Base-by-base conservation (phyloP, 345 rosid genomes). In the Eucalyptus fibrosa region DNA sequence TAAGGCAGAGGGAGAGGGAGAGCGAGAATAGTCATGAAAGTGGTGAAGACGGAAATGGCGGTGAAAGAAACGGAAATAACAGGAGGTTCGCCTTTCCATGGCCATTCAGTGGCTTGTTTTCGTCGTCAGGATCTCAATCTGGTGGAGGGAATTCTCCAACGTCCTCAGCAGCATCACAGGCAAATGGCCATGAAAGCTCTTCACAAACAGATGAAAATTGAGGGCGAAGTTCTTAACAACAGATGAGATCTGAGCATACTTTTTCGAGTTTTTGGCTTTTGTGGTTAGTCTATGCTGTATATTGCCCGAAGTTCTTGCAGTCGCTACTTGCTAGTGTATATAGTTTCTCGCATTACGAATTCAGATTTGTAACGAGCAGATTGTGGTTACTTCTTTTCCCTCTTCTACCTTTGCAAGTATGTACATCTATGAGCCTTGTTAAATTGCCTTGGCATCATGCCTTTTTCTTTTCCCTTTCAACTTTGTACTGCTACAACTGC, bases 91-190 rank as follows among this genome's bases (percentile, higher is more conserved):
- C 96, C 12, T 50, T 96, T 86, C 96, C 94, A 21, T 97, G 99
- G 99, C 99, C 96, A 14, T 96, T 97, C 86, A 95, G 91, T 91
- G 94, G 98, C 44, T 92, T 96, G 86, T 96, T 97, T 90, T 94
- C 98, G 16, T 93, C 97, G 6, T 94, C 95, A 2, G 93, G 92
- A 67, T 91, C 97, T 32, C 95, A 93, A 18, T 77, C 96, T 13
- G 89, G 92, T 53, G 92, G 92, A 80, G 93, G 91, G 92, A 94
- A 93, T 91, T 90, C 93, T 40, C 86, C 93, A 50, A 91, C 95
- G 5, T 37, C 93, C 49, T 91, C 94, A 65, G 40, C 93, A 26
- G 91, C 94, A 8, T 67, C 94, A 13, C 90, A 88, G 82, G 89
- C 82, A 32, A 89, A 91, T 67, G 88, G 89, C 34, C 77, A 91